Base-by-base conservation (phyloP, 2,329 filamentous ascomycete species). In the Cladophialophora psammophila region DNA sequence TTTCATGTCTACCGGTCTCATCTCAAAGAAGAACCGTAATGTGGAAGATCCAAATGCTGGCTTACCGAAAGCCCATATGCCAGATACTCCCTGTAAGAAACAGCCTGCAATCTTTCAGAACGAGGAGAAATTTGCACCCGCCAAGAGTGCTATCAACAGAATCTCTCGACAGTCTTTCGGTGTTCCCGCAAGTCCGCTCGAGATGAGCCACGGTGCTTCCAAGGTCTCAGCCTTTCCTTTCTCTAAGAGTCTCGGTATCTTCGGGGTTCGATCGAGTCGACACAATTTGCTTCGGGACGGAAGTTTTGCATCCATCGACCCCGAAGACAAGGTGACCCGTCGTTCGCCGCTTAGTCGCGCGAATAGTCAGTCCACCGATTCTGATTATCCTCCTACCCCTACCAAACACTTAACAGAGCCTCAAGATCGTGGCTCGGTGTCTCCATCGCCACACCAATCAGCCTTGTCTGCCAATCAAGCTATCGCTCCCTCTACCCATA, bases 31-130 rank as follows among this genome's bases (percentile, higher is more conserved):
- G 78, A 96, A 95, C 75, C 90, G 92, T 65, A 90, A 92, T 76
- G 87, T 90, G 0, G 92, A 97, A 72, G 86, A 92, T 60, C 86
- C 78, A 71, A 80, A 82, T 75, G 79, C 81, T 71, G 82, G 81
- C 31, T 80, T 80, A 34, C 85, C 85, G 78, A 88, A 90, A 75
- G 82, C 87, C 74, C 85, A 87, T 35, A 94, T 96, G 84, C 94
- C 95, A 0, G 95, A 98, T 76, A 99, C 95, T 1, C 95, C 95
- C 0, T 98, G 95, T 80, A 99, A 98, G 82, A 93, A 95, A 76
- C 89, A 91, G 61, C 83, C 85, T 4, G 89, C 88, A 72, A 81
- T 90, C 65, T 87, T 94, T 80, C 84, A 91, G 73, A 87, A 91
- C 60, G 86, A 88, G 12, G 76, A 81, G 57, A 82, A 84, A 54